Evolutionary conservation across 202 grass and related monocot genomes (phyloP), one percentile per base, ranked within the genome.

Genomic region (Miscanthus sacchariflorus): DNA sequence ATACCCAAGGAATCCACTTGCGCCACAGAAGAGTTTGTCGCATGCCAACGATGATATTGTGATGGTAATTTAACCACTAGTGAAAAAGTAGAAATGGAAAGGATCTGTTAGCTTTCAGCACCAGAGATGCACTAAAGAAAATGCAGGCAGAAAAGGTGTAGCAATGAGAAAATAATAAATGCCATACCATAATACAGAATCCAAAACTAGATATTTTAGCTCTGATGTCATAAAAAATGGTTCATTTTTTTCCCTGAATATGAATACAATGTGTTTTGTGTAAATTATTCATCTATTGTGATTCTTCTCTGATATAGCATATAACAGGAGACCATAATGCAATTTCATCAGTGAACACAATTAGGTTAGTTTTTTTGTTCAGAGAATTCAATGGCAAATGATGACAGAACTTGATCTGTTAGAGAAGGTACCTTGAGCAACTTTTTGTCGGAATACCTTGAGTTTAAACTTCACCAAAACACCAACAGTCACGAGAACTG

Each of bases 31-130:
- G 86, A 91, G 76, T 99, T 99, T 79, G 78, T 93, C 19, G 54
- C 91, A 38, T 93, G 83, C 96, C 96, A 99, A 63, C 65, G 88
- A 86, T 99, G 92, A 85, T 95, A 89, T 63, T 71, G 89, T 25
- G 94, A 99, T 92, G 96, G 96, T 77, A 96, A 90, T 82, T 87
- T 88, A 84, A 99, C 88, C 83, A 58, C 96, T 99, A 73, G 44
- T 81, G 54, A 90, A 81, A 79, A 70, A 52, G 52, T 28, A 80
- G 59, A 87, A 91, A 69, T 64, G n/a, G 79, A 59, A 67, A 87
- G 25, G 48, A 43, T 82, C 9, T 46, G 87, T 89, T 86, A 93
- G 88, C 56, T 79, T 82, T 72, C 56, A 78, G 44, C 14, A 11
- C 30, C 68, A 91, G 11, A 28, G 0, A 79, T 86, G 58, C 33